Base-by-base conservation (phyloP, 495 filamentous ascomycete genomes). In the Penicillium ucsense region DNA sequence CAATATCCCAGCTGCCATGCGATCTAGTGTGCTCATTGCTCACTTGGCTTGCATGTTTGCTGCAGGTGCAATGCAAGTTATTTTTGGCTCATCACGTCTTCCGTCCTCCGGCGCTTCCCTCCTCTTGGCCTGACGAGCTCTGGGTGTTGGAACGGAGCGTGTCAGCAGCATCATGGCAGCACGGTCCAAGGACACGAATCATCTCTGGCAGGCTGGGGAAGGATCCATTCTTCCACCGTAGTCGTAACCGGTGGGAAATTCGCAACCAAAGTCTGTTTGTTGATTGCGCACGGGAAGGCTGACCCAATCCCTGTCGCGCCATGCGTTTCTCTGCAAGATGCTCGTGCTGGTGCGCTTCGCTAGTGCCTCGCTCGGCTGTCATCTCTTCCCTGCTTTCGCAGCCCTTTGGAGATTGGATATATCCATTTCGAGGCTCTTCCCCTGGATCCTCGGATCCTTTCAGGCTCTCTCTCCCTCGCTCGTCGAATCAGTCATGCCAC, bases 51-150 rank as follows among this genome's bases (percentile, higher is more conserved):
- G 58, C 58, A 61, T 56, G 54, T 54, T 45, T 54, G 36, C 50
- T 59, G 59, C 58, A 61, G 56, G 49, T 53, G 57, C 47, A 55
- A 49, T 36, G 51, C 55, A 45, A 47, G 59, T 59, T 61, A 61
- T 61, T 61, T 56, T 56, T 52, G 53, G 45, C 41, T 49, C 55
- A 51, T 60, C 51, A 56, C 56, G 27, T 42, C 34, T 40, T 38
- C 33, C 27, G 20, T 20, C 20, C 38, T 45, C 50, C 44, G 49
- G 54, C 54, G 54, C 54, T 57, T 60, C 50, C 37, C 35, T 28
- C 8, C 44, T 6, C n/a, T 35, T 32, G 36, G 11, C 35, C 35
- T 38, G 28, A 11, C 30, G 6, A 32, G n/a, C 29, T 12, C n/a
- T 43, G 41, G 8, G n/a, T 11, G 41, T 33, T 31, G 31, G 29